These are phyloP conservation scores for Neoboletus magnificus DNA, from an alignment of 768 basidiomycete species.

Conservation along the genomic window DNA sequence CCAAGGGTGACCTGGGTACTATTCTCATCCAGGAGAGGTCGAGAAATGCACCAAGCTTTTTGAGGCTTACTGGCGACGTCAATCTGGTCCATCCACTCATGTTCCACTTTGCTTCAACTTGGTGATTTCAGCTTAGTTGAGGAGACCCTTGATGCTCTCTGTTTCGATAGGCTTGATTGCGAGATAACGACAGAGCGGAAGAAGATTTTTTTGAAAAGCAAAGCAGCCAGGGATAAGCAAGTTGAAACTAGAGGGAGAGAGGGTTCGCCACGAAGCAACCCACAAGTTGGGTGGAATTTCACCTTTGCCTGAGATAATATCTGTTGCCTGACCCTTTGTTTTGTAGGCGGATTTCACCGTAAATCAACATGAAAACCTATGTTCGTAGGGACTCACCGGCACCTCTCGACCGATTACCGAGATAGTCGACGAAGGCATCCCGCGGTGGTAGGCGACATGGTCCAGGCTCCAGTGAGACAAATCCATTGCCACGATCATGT, in stretches of 20 bases:
- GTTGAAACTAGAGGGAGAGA: background rate
- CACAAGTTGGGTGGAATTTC: too few species aligned
- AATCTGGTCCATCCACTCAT: background rate
- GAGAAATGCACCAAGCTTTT: background rate
- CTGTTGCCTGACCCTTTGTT: too few species aligned
- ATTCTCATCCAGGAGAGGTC: conserved; percentile 1
- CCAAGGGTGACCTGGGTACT: background rate
- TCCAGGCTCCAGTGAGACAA: background rate
- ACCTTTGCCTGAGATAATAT: too few species aligned
- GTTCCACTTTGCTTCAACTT: background rate
- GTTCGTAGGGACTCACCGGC: background rate
- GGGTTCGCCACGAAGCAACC: too few species aligned
- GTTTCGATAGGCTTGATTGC: too few species aligned
- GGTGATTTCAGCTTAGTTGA: background rate
- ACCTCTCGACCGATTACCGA: background rate
- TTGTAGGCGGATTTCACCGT: too few species aligned
- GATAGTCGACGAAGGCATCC: background rate
- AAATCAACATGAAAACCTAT: background rate
- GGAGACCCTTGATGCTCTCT: too few species aligned
- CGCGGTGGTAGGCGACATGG: background rate
- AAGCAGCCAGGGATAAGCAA: background rate
- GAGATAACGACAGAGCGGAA: too few species aligned
- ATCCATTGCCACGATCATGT: background rate
- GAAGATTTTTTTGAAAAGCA: too few species aligned
- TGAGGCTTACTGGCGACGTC: background rate